Conservation (phyloP, 495 filamentous ascomycete species). For the Peziza echinospora region DNA sequence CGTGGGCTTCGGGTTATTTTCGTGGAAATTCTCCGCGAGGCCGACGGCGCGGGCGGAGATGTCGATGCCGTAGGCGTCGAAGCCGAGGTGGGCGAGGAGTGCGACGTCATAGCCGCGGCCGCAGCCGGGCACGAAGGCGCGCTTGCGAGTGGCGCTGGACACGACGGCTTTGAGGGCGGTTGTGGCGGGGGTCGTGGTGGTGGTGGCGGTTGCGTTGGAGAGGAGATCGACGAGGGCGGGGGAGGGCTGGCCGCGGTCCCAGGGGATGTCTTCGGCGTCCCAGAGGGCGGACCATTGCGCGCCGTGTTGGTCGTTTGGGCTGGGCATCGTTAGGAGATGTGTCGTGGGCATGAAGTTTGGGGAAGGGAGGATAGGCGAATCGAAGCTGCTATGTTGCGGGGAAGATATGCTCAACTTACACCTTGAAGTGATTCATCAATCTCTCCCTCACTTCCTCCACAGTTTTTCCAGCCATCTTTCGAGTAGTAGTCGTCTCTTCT, state of each 20-base stretch:
- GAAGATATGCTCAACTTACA: too few relatives aligned
- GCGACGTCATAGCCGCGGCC: constrained; percentile 23
- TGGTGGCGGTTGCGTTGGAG: constrained; percentile 15
- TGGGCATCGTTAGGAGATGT: too few relatives aligned
- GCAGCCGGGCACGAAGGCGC: constrained; percentile 14
- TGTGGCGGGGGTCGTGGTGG: constrained; percentile 6
- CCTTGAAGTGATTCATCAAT: too few relatives aligned
- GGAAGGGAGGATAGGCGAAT: too few relatives aligned
- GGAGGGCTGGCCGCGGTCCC: constrained; percentile 38
- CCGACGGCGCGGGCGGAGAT: constrained; percentile 18
- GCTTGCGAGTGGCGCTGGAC: not conserved
- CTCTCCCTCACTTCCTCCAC: too few relatives aligned
- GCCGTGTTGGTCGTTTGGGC: constrained; percentile 10
- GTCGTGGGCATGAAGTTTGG: too few relatives aligned
- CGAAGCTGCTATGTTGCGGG: too few relatives aligned
- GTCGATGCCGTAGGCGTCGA: constrained; percentile 20
- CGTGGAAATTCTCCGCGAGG: constrained; percentile 11
- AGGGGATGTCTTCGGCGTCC: constrained; percentile 33
- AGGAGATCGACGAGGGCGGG: constrained; percentile 40
- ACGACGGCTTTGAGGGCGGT: constrained; percentile 4
- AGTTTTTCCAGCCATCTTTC: too few relatives aligned
- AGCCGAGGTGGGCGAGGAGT: constrained; percentile 21
- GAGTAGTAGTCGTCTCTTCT: too few relatives aligned
- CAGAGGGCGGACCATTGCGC: constrained; percentile 35
- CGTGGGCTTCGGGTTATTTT: constrained; percentile 3